phyloP scores from a whole-genome alignment of 1,284 basidiomycete genomes.

The Porodaedalea pini region DNA sequence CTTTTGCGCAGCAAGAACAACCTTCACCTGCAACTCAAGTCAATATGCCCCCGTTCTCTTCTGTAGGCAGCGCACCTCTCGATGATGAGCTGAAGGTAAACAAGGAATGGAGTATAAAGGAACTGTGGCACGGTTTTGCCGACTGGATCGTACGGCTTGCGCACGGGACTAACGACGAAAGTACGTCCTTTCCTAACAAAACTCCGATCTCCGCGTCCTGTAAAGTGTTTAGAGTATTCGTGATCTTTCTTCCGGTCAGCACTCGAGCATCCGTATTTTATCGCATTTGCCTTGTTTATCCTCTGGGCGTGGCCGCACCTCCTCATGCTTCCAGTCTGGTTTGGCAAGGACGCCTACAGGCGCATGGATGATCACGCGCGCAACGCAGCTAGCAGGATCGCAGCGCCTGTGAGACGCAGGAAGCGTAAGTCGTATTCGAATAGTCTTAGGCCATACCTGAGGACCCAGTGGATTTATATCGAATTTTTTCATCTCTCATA shows the following conservation, averaged over 20 bases:
- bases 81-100: background rate
- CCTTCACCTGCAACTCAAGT: background rate
- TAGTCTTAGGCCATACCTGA: background rate
- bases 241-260: slow-evolving; percentile 1
- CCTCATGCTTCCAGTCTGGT: slow-evolving; percentile 21
- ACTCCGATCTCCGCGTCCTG: too few relatives aligned
- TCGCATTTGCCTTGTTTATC: slow-evolving; percentile 16
- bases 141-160: slow-evolving; percentile 2
- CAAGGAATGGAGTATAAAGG: slow-evolving; percentile 1
- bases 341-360: slow-evolving; percentile 16
- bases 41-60: background rate
- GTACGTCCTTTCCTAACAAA: too few relatives aligned
- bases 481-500: background rate
- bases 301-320: slow-evolving; percentile 20
- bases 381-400: background rate
- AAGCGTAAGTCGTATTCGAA: slow-evolving; percentile 12
- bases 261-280: slow-evolving; percentile 19
- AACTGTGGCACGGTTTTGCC: slow-evolving; percentile 3
- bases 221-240: too few relatives aligned
- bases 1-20: background rate
- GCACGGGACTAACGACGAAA: slow-evolving; percentile 8
- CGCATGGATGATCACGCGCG: slow-evolving; percentile 17
- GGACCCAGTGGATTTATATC: background rate
- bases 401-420: slow-evolving; percentile 9
- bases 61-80: background rate